These are phyloP conservation scores for Kwoniella sp. DNA, from an alignment of 768 basidiomycete genomes.

Conservation along the genomic window DNA sequence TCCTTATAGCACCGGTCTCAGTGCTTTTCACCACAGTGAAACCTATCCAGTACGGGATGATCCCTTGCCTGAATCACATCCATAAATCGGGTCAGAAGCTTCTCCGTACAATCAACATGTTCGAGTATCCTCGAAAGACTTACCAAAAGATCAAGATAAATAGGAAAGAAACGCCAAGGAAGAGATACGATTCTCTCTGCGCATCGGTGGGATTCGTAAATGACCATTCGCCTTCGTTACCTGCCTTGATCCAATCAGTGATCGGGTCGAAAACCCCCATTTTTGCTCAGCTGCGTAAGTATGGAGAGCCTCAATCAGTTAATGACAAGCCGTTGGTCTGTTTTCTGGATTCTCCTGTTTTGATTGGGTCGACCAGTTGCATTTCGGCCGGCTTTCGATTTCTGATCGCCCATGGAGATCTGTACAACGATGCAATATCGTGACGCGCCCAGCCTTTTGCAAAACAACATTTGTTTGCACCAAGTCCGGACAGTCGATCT, in stretches of 20 bases:
- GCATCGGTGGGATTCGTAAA: constrained; percentile 25
- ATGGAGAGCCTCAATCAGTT: too few species aligned
- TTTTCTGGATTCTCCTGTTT: too few species aligned
- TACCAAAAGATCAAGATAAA: constrained; percentile 24
- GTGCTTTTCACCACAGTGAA: background rate
- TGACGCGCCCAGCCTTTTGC: too few species aligned
- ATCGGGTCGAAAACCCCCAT: constrained; percentile 13
- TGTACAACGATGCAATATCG: too few species aligned
- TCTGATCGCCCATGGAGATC: too few species aligned
- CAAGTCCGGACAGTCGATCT: too few species aligned
- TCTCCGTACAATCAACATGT: too few species aligned
- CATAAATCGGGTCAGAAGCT: background rate
- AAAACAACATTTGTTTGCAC: too few species aligned
- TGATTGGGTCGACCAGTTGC: too few species aligned
- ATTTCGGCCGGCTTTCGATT: too few species aligned
- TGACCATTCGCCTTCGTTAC: constrained; percentile 19
- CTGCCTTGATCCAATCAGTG: constrained; percentile 18
- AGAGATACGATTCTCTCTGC: constrained; percentile 26
- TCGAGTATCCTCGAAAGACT: too few species aligned
- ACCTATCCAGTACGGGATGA: constrained; percentile 13
- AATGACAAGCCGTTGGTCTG: too few species aligned
- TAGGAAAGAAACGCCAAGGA: constrained; percentile 16
- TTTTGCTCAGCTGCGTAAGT: background rate
- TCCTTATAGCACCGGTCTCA: background rate
- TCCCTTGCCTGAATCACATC: constrained; percentile 13